Percentiles rank a stretch among this genome's conserved stretches.
Evolutionary conservation across 768 basidiomycete genomes (phyloP).

Genomic region (Leccinum boreale): DNA sequence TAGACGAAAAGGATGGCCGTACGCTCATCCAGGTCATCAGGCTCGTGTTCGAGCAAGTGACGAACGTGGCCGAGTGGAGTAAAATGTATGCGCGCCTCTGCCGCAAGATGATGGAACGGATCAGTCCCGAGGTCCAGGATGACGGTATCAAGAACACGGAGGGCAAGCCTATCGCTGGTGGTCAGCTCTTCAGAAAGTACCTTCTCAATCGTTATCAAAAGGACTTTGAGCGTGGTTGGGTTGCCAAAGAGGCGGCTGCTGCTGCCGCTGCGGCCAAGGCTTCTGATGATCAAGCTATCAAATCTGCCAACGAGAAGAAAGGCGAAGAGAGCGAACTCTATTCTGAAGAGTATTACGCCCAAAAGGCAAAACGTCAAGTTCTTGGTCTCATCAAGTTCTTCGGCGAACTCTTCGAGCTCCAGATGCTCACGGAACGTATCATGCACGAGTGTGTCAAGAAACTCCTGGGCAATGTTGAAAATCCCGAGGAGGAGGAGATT

Average conservation of each 20-base stretch:
- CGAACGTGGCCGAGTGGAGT: constrained; percentile 92
- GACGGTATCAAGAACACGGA: constrained; percentile 78
- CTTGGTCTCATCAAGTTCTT: constrained; percentile 98
- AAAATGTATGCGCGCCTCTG: constrained; percentile 98
- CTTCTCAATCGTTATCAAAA: constrained; percentile 95
- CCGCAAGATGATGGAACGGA: constrained; percentile 92
- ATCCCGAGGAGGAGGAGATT: constrained; percentile 97
- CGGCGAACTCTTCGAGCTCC: constrained; percentile 97
- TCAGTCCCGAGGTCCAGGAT: constrained; percentile 85
- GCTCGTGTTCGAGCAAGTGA: constrained; percentile 96
- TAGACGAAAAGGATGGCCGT: constrained; percentile 82
- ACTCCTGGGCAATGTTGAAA: constrained; percentile 86
- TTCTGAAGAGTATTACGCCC: constrained; percentile 85
- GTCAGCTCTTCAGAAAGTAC: constrained; percentile 95
- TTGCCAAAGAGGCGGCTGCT: constrained; percentile 64
- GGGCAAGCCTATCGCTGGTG: constrained; percentile 88
- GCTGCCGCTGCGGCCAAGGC: no score
- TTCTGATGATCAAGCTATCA: no score
- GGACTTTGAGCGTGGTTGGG: constrained; percentile 97
- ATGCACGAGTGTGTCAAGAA: constrained; percentile 99
- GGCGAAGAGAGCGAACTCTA: no score
- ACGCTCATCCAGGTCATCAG: constrained; percentile 95
- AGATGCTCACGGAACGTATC: constrained; percentile 96
- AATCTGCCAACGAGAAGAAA: no score
- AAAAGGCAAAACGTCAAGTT: constrained; percentile 96